Evolutionary conservation across 1,284 basidiomycete species (phyloP), one percentile per base, ranked within the genome.

Genomic region (Apiotrichum akiyoshidainum): DNA sequence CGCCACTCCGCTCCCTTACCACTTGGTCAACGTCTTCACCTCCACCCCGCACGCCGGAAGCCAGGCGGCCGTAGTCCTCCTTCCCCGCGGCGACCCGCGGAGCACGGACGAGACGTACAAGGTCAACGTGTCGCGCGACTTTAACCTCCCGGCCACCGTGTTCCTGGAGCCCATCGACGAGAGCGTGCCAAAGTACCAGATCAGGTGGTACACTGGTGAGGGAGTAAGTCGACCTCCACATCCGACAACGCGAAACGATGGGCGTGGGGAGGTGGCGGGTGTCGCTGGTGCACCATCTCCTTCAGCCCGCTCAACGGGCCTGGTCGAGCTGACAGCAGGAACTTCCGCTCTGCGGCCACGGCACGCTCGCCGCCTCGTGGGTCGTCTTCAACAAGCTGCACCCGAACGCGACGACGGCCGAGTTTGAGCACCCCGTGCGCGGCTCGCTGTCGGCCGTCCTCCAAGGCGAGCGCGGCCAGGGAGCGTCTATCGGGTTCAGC

Each of bases 401-500:
- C 44, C 67, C 70, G 0, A 3, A 45, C 1, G 52, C 63, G 2
- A 31, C 52, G 0, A 31, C 46, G 6, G 52, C 72, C 41, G 41
- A 50, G 9, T 71, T 73, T 56, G n/a, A 62, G 40, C 71, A 68
- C 16, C 60, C 60, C 34, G 68, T 51, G 52, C 54, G 65, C 13
- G 73, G 71, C 12, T 50, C 44, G 12, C 66, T 75, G 19, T 42
- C 47, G 14, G 70, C 70, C 7, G 54, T 46, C 22, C 61, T 55
- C 9, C 59, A 61, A 49, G 55, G 57, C 37, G 46, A 55, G 47
- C 47, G 61, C 14, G 49, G 56, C 14, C 57, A 59, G 47, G 58
- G 61, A n/a, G 34, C 52, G 12, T 33, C 26, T 17, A 70, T 82
- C 80, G 58, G 89, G 82, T 81, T 97, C 91, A 48, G 97, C 92